These are phyloP conservation scores for Salvia hispanica DNA, from an alignment of 257 asterid genomes.

Conservation along the genomic window DNA sequence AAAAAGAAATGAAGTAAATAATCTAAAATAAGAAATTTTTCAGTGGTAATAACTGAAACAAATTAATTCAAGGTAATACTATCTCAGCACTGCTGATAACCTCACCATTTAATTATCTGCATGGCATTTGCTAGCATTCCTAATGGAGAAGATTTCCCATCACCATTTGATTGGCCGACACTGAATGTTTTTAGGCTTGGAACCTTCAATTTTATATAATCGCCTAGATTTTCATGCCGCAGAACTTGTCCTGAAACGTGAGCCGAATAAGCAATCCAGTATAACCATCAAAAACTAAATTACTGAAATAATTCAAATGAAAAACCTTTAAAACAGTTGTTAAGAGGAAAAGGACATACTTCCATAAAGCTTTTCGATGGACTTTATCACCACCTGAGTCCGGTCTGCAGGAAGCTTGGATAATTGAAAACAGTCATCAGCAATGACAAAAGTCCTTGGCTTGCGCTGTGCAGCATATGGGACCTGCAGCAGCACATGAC, in stretches of 20 bases:
- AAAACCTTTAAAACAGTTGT: slow-evolving; percentile 5
- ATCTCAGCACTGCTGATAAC: slow-evolving; percentile 20
- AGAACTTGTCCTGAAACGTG: slow-evolving; percentile 81
- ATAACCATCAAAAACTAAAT: slow-evolving; percentile 25
- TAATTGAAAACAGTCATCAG: slow-evolving; percentile 78
- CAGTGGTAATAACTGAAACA: background rate
- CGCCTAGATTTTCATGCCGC: slow-evolving; percentile 76
- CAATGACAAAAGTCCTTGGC: slow-evolving; percentile 76
- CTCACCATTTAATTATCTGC: slow-evolving; percentile 82
- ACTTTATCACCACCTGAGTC: slow-evolving; percentile 64
- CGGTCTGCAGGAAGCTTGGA: slow-evolving; percentile 60
- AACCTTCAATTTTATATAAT: slow-evolving; percentile 68
- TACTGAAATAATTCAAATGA: slow-evolving; percentile 4
- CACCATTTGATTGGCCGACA: slow-evolving; percentile 56
- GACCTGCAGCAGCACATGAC: slow-evolving; percentile 84
- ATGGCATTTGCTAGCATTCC: slow-evolving; percentile 56
- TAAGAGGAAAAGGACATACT: slow-evolving; percentile 53
- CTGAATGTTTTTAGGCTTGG: slow-evolving; percentile 69
- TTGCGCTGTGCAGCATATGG: slow-evolving; percentile 70
- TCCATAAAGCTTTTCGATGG: slow-evolving; percentile 82
- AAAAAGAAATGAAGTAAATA: background rate
- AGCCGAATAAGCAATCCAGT: slow-evolving; percentile 35
- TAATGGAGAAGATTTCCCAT: slow-evolving; percentile 48
- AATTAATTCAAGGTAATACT: slow-evolving; percentile 25
- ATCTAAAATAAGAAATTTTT: background rate